phyloP scores from a whole-genome alignment of 2,329 filamentous ascomycete species.

The Aotearoamyces nothofagi region DNA sequence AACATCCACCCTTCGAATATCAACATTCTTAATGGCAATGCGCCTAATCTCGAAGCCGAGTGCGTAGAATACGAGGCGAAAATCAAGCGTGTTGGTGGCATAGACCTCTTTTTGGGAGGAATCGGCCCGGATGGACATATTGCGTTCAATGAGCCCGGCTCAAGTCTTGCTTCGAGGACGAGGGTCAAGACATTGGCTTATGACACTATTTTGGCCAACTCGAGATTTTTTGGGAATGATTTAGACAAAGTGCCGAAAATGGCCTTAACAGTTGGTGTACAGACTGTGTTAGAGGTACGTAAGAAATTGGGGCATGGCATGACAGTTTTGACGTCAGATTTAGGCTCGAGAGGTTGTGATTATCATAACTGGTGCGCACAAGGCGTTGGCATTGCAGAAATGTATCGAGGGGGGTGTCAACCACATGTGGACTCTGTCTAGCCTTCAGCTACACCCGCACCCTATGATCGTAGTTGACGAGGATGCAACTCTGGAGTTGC shows the following conservation, averaged over 20 bases:
- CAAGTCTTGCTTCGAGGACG: constrained; percentile 60
- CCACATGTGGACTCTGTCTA: constrained; percentile 83
- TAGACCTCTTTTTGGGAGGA: constrained; percentile 73
- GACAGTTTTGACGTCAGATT: too few relatives aligned
- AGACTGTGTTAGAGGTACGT: constrained; percentile 54
- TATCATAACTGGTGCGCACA: constrained; percentile 70
- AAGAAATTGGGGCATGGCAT: neutral
- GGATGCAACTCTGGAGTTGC: constrained; percentile 58
- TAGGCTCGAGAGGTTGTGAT: constrained; percentile 70
- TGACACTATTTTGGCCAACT: constrained; percentile 76
- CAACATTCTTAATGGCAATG: constrained; percentile 73
- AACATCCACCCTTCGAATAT: constrained; percentile 72
- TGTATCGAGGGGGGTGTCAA: constrained; percentile 73
- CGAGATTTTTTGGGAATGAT: constrained; percentile 68
- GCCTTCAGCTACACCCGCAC: constrained; percentile 65
- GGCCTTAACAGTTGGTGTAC: constrained; percentile 73
- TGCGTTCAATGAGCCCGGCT: constrained; percentile 82
- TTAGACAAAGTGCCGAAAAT: constrained; percentile 61
- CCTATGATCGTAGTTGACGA: constrained; percentile 75
- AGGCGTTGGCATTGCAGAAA: constrained; percentile 63
- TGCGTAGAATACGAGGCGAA: constrained; percentile 67
- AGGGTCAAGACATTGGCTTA: constrained; percentile 78
- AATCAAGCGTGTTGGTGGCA: constrained; percentile 60
- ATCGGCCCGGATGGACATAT: constrained; percentile 81
- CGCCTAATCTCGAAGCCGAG: constrained; percentile 58